phyloP scores from a whole-genome alignment of 2,329 filamentous ascomycete species.

The Zasmidium angulare region DNA sequence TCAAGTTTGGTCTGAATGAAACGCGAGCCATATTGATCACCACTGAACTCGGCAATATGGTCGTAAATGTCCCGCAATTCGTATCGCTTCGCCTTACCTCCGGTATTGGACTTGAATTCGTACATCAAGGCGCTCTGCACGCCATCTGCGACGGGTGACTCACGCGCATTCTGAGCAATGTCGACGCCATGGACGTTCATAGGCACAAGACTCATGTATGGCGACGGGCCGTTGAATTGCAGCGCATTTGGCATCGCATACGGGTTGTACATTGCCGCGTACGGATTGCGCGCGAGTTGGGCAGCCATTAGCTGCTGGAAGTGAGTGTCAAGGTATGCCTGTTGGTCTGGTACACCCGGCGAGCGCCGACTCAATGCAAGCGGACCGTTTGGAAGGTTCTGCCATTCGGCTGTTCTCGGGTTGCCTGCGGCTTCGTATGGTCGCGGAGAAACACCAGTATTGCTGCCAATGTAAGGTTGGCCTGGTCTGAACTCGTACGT shows the following conservation, averaged over 20 bases:
- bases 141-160: conserved; percentile 60
- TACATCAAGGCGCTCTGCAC: conserved; percentile 72
- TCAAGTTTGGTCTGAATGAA: conserved; percentile 94
- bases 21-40: conserved; percentile 91
- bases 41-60: conserved; percentile 89
- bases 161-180: conserved; percentile 45
- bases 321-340: conserved; percentile 38
- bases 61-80: conserved; percentile 87
- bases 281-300: conserved; percentile 38
- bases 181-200: conserved; percentile 39
- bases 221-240: conserved; percentile 35
- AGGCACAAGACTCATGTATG: conserved; percentile 37
- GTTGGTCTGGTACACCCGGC: conserved; percentile 36
- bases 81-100: conserved; percentile 71
- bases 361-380: conserved; percentile 13
- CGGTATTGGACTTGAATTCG: conserved; percentile 74
- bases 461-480: conserved; percentile 38
- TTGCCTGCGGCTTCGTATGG: conserved; percentile 44
- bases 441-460: conserved; percentile 37
- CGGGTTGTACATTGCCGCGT: conserved; percentile 32
- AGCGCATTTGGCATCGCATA: conserved; percentile 39
- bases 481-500: conserved; percentile 21
- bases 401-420: conserved; percentile 48
- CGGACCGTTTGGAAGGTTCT: conserved; percentile 26
- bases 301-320: conserved; percentile 39